Evolutionary conservation across 352 stramenopile genomes (phyloP).

Genomic region (Phytopythium oedochilum): DNA sequence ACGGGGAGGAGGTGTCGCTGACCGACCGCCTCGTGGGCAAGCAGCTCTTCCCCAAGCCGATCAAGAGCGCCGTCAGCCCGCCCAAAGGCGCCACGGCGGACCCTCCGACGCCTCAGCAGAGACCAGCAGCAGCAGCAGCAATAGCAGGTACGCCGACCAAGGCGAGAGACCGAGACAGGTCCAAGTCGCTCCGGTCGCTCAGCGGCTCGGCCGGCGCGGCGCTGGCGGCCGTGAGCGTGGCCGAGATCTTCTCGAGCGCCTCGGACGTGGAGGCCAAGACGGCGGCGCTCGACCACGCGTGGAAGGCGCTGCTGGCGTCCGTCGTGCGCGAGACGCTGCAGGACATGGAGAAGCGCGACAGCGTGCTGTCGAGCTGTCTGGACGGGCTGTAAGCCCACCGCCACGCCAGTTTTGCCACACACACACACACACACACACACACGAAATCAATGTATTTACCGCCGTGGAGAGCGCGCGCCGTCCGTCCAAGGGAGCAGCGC

Average conservation of each 20-base stretch:
- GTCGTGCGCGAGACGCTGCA: slow-evolving; percentile 68
- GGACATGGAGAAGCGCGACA: slow-evolving; percentile 62
- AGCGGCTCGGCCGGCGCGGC: slow-evolving; percentile 3
- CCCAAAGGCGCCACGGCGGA: slow-evolving; percentile 1
- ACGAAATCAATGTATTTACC: not conserved
- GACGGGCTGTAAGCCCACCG: slow-evolving; percentile 36
- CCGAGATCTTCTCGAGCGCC: slow-evolving; percentile 41
- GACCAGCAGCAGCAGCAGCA: not conserved
- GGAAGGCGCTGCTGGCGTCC: slow-evolving; percentile 39
- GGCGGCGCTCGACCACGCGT: slow-evolving; percentile 53
- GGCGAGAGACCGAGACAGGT: slow-evolving; percentile 13
- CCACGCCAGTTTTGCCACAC: not conserved
- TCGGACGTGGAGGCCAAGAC: slow-evolving; percentile 51
- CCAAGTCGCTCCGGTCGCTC: slow-evolving; percentile 6
- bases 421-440: no score
- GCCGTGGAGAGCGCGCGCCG: not conserved
- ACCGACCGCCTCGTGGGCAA: slow-evolving; percentile 40
- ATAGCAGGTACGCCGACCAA: slow-evolving; percentile 4
- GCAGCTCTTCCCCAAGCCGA: slow-evolving; percentile 47
- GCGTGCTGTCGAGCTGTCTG: slow-evolving; percentile 59
- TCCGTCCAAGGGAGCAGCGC: no score
- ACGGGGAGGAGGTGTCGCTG: slow-evolving; percentile 53
- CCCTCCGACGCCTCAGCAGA: not conserved
- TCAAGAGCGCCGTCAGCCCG: slow-evolving; percentile 1
- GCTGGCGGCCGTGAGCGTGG: slow-evolving; percentile 17